Evolutionary conservation across 1,284 basidiomycete genomes (phyloP), one percentile per base, ranked within the genome.

Genomic region (Austroboletus sp.): DNA sequence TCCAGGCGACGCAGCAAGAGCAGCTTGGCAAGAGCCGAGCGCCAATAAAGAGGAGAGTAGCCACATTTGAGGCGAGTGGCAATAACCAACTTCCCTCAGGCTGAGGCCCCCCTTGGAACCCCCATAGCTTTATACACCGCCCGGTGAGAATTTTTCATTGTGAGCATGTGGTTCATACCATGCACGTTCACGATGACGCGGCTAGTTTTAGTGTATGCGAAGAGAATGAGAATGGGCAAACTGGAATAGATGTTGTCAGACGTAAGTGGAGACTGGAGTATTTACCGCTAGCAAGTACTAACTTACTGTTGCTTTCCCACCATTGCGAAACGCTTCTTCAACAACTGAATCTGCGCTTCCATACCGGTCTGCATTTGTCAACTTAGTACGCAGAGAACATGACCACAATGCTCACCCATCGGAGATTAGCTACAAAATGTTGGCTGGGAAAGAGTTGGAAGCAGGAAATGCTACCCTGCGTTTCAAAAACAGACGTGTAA

Each of bases 101-200:
- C 19, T 21, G 19, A 29, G 27, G 27, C 7, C 9, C 27, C 27
- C 3, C 27, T 6, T 65, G 68, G 16, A 74, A 69, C 53, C 69
- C 73, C 48, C 57, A 17, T 31, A 19, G 3, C 31, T 39, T 42
- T 42, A 48, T 49, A 49, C 40, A 33, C 16, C 10, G 6, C 13
- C 19, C 10, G 32, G 29, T 50, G 48, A 36, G 45, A 49, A 32
- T 26, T 35, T 31, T 21, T 34, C 15, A 5, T 16, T 4, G 10
- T 5, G 38, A 34, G 17, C 37, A 41, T 33, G 25, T 17, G 44
- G 44, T 34, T 29, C 37, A 11, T 23, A 11, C 13, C 23, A 41
- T 21, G 37, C 44, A 45, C 38, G 44, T 40, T 29, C 30, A 16
- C 37, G 30, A 34, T 34, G 15, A 16, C 32, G 16, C 32, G 11